These are phyloP conservation scores for Warburgia ugandensis DNA, from an alignment of 164 flowering plant species.

Conservation along the genomic window DNA sequence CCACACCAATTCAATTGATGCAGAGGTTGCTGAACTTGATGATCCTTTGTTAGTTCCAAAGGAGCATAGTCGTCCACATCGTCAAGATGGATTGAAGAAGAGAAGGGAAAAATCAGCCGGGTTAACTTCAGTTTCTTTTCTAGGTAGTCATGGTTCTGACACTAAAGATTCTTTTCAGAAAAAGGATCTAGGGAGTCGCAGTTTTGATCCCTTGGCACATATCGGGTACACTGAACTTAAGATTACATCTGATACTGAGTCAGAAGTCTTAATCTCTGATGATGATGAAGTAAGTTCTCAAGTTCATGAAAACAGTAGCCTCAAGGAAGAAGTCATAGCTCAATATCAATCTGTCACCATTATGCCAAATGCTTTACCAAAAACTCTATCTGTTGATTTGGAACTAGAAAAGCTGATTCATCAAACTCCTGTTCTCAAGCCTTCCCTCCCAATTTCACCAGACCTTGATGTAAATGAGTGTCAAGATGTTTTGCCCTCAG, in stretches of 20 bases:
- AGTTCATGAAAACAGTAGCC: constrained; percentile 9
- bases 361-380: constrained; percentile 3
- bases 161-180: too few species aligned
- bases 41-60: constrained; percentile 32
- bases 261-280: constrained; percentile 53
- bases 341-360: constrained; percentile 1
- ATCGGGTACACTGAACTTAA: constrained; percentile 57
- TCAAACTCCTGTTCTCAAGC: constrained; percentile 8
- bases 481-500: constrained; percentile 15
- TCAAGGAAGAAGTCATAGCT: constrained; percentile 12
- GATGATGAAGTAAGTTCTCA: constrained; percentile 35
- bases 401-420: constrained; percentile 14
- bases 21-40: constrained; percentile 26
- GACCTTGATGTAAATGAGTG: constrained; percentile 15
- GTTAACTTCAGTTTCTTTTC: constrained; percentile 1
- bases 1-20: constrained; percentile 20
- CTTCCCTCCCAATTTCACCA: constrained; percentile 22
- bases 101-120: constrained; percentile 31
- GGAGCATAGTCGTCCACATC: constrained; percentile 16
- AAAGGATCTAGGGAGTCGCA: constrained; percentile 17
- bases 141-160: too few species aligned
- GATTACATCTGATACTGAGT: constrained; percentile 56
- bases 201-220: constrained; percentile 37
- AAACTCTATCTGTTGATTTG: constrained; percentile 7
- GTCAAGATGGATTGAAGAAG: constrained; percentile 32